Percentiles rank a stretch among this genome's conserved stretches.
These are phyloP conservation scores for Microglena sp. DNA, from an alignment of 139 green algal species.

Conservation along the genomic window DNA sequence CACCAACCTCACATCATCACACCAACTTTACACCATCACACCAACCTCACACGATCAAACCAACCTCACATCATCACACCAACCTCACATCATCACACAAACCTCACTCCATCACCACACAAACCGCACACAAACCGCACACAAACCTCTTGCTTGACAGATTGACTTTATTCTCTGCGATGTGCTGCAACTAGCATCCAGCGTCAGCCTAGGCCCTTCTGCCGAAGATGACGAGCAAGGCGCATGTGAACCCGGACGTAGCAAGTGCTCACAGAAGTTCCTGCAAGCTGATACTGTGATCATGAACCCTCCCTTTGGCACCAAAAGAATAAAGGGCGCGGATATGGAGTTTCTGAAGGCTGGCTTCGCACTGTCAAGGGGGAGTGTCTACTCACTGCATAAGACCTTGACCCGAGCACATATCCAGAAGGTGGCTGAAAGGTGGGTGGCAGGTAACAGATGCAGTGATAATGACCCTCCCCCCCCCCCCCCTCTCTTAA, in stretches of 20 bases:
- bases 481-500: slow-evolving; percentile 96
- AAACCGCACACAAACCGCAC: no score
- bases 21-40: no score
- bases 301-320: slow-evolving; percentile 95
- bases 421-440: slow-evolving; percentile 50
- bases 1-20: no score
- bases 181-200: slow-evolving; percentile 23
- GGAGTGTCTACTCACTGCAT: slow-evolving; percentile 85
- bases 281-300: slow-evolving; percentile 74
- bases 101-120: no score
- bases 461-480: slow-evolving; percentile 88
- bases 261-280: background rate
- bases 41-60: no score
- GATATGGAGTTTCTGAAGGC: slow-evolving; percentile 80
- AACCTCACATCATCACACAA: no score
- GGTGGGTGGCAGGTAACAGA: slow-evolving; percentile 44
- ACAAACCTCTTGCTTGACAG: no score
- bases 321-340: slow-evolving; percentile 65
- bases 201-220: background rate
- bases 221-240: background rate
- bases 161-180: slow-evolving; percentile 55
- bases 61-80: no score
- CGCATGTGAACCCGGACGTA: background rate
- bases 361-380: slow-evolving; percentile 44
- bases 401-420: slow-evolving; percentile 75